Evolutionary conservation across 2,329 filamentous ascomycete species (phyloP).

Genomic region (Ophiostoma ips): DNA sequence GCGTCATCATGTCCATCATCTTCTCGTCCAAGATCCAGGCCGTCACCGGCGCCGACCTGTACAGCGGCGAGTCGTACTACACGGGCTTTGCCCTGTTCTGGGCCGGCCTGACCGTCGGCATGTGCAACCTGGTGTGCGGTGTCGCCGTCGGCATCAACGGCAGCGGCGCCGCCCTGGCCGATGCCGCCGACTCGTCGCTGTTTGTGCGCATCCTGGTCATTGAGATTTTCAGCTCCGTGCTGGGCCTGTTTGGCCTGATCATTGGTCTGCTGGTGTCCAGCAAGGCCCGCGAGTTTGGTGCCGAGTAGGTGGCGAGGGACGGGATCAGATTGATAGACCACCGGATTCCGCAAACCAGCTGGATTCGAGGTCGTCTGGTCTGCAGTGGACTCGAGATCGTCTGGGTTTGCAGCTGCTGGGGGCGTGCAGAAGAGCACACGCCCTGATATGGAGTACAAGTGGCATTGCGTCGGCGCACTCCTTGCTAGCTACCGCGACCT

Average conservation of each 20-base stretch:
- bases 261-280: constrained; percentile 78
- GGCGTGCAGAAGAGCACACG: too few species aligned
- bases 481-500: too few species aligned
- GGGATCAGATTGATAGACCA: too few species aligned
- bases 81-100: constrained; percentile 94
- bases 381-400: too few species aligned
- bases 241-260: constrained; percentile 92
- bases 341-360: background rate
- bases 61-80: constrained; percentile 72
- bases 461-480: too few species aligned
- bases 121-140: constrained; percentile 93
- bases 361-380: too few species aligned
- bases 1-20: constrained; percentile 98
- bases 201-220: constrained; percentile 99
- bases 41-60: constrained; percentile 49
- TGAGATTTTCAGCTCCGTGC: constrained; percentile 96
- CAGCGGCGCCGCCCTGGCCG: constrained; percentile 86
- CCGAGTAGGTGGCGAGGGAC: constrained; percentile 13
- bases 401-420: too few species aligned
- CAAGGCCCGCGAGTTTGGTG: constrained; percentile 64
- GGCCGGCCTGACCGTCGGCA: constrained; percentile 84
- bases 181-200: constrained; percentile 84
- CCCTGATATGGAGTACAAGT: too few species aligned
- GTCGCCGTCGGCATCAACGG: constrained; percentile 96
- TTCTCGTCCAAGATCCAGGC: constrained; percentile 77